phyloP scores from a whole-genome alignment of 352 stramenopile species.

The Peronospora tabacina region DNA sequence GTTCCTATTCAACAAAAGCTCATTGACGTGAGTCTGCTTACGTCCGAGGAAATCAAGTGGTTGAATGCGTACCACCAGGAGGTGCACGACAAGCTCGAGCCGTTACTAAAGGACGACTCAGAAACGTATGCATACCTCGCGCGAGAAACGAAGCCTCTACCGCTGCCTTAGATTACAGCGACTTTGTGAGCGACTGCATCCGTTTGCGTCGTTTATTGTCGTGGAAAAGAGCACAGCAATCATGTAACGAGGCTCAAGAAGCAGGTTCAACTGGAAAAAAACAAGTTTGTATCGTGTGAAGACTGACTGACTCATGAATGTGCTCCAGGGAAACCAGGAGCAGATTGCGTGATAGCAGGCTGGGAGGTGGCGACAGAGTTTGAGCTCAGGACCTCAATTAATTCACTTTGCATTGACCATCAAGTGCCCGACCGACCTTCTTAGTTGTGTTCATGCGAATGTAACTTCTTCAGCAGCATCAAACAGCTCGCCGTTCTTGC shows the following conservation, averaged over 20 bases:
- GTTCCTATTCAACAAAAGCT: slow-evolving; percentile 97
- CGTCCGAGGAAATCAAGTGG: slow-evolving; percentile 89
- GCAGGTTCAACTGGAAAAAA: too few species aligned
- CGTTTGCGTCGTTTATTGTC: neutral
- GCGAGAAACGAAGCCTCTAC: slow-evolving; percentile 60
- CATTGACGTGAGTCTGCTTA: slow-evolving; percentile 91
- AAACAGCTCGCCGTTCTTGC: neutral
- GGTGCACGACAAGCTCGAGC: slow-evolving; percentile 89
- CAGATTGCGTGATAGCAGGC: too few species aligned
- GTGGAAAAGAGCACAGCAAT: neutral
- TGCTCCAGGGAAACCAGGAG: too few species aligned
- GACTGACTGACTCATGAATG: too few species aligned
- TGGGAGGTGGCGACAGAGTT: too few species aligned
- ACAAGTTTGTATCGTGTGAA: too few species aligned
- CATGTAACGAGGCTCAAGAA: too few species aligned
- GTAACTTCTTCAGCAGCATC: slow-evolving; percentile 2
- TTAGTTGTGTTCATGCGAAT: neutral
- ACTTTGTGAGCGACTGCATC: slow-evolving; percentile 4
- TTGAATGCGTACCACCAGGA: slow-evolving; percentile 91
- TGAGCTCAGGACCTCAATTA: too few species aligned
- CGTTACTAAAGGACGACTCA: slow-evolving; percentile 66
- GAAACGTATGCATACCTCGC: slow-evolving; percentile 70
- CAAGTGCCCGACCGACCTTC: too few species aligned
- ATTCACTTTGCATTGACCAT: too few species aligned
- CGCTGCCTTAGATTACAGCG: slow-evolving; percentile 11